Evolutionary conservation across 176 grass and related monocot species (phyloP).

Genomic region (Rhynchospora breviuscula): DNA sequence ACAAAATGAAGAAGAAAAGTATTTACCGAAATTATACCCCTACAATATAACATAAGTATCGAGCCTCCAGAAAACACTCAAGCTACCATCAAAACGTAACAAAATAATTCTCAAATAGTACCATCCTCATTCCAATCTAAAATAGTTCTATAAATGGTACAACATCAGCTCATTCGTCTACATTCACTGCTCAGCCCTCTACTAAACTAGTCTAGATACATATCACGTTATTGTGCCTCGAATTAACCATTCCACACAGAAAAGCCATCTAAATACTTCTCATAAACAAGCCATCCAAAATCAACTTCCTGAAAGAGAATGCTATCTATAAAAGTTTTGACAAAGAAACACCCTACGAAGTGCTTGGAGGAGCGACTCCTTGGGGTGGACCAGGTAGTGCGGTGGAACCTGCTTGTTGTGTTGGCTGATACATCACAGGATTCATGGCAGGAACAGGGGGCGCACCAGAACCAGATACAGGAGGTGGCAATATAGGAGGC

Average conservation of each 20-base stretch:
- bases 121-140: no score
- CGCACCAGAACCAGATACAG: constrained; percentile 1
- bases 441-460: background rate
- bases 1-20: background rate
- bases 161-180: background rate
- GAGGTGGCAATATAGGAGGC: constrained; percentile 14
- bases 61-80: background rate
- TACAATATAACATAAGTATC: background rate
- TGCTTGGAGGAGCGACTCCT: background rate
- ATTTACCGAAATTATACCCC: background rate
- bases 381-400: background rate
- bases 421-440: constrained; percentile 19
- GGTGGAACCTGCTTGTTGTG: constrained; percentile 8
- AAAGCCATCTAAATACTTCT: background rate
- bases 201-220: background rate
- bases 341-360: constrained; percentile 6
- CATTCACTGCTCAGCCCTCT: background rate
- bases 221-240: background rate
- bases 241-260: background rate
- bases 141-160: background rate
- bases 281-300: background rate
- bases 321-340: background rate
- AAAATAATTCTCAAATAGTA: no score
- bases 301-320: background rate
- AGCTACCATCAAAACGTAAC: background rate